Conservation (phyloP, 352 stramenopile species). For the Phytophthora ramorum region DNA sequence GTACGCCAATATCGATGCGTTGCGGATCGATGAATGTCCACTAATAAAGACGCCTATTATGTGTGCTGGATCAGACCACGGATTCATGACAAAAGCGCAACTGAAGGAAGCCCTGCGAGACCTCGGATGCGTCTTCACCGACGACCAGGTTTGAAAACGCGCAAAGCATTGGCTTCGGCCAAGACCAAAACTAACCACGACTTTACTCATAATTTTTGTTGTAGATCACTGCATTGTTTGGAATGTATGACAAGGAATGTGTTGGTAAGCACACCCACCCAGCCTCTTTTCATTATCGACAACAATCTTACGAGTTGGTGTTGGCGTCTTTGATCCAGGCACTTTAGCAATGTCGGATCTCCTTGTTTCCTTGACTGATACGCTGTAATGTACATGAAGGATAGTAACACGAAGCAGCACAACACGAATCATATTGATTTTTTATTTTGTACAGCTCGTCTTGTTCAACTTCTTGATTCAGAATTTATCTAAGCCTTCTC, state of each 20-base stretch:
- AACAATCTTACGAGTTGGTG: constrained; percentile 4
- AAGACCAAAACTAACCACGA: neutral
- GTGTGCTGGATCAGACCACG: neutral
- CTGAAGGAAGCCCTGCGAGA: constrained; percentile 62
- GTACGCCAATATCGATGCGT: constrained; percentile 24
- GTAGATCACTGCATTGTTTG: constrained; percentile 58
- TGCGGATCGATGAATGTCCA: neutral
- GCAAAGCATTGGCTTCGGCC: neutral
- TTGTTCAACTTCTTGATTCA: too few relatives aligned
- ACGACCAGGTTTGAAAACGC: constrained; percentile 53
- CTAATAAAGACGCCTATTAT: neutral
- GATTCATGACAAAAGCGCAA: constrained; percentile 55
- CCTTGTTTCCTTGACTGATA: constrained; percentile 29
- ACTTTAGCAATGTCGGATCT: constrained; percentile 47
- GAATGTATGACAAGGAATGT: constrained; percentile 48
- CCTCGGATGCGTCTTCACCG: constrained; percentile 60
- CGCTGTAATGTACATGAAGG: constrained; percentile 4
- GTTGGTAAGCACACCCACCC: constrained; percentile 34
- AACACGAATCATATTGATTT: too few relatives aligned
- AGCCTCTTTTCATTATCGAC: neutral
- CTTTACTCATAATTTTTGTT: neutral
- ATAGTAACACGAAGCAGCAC: too few relatives aligned
- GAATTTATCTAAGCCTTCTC: too few relatives aligned
- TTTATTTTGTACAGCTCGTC: too few relatives aligned
- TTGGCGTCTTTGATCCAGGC: constrained; percentile 24